Evolutionary conservation across 805 yeast genomes (phyloP).

Genomic region (Blastobotrys americana): DNA sequence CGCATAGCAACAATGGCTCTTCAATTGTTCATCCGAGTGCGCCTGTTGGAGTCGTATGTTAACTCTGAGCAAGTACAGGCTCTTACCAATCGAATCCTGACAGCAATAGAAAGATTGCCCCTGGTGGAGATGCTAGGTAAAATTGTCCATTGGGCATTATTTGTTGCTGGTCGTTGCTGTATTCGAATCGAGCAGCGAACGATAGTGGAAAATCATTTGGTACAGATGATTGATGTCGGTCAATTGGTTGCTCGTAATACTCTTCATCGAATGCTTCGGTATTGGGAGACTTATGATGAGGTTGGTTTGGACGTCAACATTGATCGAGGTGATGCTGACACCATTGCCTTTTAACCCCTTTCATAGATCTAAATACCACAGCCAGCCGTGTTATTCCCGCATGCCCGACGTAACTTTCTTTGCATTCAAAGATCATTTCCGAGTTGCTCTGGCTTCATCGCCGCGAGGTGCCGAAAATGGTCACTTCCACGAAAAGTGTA

Average conservation of each 20-base stretch:
- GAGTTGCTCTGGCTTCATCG: no score
- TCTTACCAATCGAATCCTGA: constrained; percentile 1
- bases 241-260: constrained; percentile 15
- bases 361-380: no score
- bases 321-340: constrained; percentile 11
- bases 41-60: constrained; percentile 5
- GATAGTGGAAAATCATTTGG: constrained; percentile 10
- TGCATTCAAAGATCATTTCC: no score
- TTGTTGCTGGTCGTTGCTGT: constrained; percentile 14
- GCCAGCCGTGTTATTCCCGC: no score
- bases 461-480: no score
- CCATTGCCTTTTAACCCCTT: constrained; percentile 14
- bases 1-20: constrained; percentile 11
- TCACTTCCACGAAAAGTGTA: no score
- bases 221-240: constrained; percentile 11
- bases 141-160: constrained; percentile 16
- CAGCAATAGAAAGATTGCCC: constrained; percentile 9
- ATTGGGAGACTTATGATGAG: constrained; percentile 14
- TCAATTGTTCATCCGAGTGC: constrained; percentile 9
- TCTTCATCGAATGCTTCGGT: constrained; percentile 12
- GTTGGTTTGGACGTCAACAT: constrained; percentile 4
- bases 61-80: constrained; percentile 4
- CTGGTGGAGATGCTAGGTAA: constrained; percentile 12
- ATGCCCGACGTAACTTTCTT: no score
- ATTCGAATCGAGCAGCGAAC: constrained; percentile 9